Percentiles rank a stretch among this genome's conserved stretches.
Conservation (phyloP, 129 eudicot species). For the Chrysanthemum makinoi region DNA sequence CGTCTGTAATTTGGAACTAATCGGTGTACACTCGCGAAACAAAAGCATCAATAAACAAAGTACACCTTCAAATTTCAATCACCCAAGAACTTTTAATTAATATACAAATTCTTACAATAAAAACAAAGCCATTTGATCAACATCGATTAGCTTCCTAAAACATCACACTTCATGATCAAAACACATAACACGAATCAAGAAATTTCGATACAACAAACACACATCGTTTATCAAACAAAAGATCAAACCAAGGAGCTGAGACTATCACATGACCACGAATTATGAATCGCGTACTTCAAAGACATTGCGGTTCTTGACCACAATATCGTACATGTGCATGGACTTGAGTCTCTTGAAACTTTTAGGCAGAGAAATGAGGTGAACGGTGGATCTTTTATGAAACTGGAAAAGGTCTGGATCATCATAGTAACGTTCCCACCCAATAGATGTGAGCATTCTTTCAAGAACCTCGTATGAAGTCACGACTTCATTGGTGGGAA, state of each 20-base stretch:
- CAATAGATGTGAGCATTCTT: conserved; percentile 50
- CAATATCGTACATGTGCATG: conserved; percentile 94
- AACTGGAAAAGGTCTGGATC: conserved; percentile 81
- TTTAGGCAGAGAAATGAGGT: conserved; percentile 82
- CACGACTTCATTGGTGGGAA: conserved; percentile 63
- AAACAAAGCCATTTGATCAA: conserved; percentile 11
- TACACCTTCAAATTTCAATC: background rate
- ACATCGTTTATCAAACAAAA: conserved; percentile 4
- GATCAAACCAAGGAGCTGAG: conserved; percentile 6
- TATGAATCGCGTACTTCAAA: conserved; percentile 71
- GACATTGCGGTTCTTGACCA: conserved; percentile 82
- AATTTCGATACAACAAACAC: conserved; percentile 11
- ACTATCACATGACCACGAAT: conserved; percentile 8
- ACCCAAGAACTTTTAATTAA: conserved; percentile 10
- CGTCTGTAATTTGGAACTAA: too few relatives aligned
- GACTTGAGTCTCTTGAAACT: conserved; percentile 72
- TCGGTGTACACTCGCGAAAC: too few relatives aligned
- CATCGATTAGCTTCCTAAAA: conserved; percentile 12
- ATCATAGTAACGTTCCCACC: conserved; percentile 89
- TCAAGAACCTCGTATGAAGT: conserved; percentile 69
- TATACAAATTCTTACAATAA: conserved; percentile 1
- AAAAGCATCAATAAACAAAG: background rate
- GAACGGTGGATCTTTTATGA: conserved; percentile 74
- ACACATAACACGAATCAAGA: conserved; percentile 21
- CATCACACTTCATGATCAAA: conserved; percentile 5